phyloP scores from a whole-genome alignment of 2,329 filamentous ascomycete species.

The Aspergillus sp. region DNA sequence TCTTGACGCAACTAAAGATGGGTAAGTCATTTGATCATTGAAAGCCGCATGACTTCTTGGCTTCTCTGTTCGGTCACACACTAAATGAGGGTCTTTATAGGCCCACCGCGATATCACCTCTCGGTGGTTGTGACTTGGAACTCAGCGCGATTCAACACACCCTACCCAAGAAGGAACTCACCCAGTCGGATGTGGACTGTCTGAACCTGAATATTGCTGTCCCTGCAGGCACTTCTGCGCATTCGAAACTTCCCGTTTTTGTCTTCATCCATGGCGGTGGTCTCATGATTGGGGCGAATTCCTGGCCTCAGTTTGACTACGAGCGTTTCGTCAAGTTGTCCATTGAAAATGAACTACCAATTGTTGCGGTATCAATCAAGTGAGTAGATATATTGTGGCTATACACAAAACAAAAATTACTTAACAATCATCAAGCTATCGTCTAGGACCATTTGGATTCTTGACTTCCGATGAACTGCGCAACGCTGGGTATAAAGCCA shows the following conservation, averaged over 20 bases:
- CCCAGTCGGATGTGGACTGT: slow-evolving; percentile 51
- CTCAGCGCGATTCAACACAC: slow-evolving; percentile 53
- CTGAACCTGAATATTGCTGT: slow-evolving; percentile 56
- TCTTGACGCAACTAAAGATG: slow-evolving; percentile 38
- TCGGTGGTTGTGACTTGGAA: slow-evolving; percentile 48
- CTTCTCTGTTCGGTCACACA: not conserved
- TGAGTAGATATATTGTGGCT: slow-evolving; percentile 24
- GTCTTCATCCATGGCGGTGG: slow-evolving; percentile 58
- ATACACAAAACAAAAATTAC: not conserved
- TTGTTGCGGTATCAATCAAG: slow-evolving; percentile 52
- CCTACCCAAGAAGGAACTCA: slow-evolving; percentile 42
- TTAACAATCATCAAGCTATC: slow-evolving; percentile 45
- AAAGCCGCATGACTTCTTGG: no score
- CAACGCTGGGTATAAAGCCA: slow-evolving; percentile 47
- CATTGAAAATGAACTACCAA: slow-evolving; percentile 45
- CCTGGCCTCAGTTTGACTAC: slow-evolving; percentile 56
- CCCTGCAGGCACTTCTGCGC: slow-evolving; percentile 32
- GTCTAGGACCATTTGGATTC: slow-evolving; percentile 48
- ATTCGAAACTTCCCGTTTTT: slow-evolving; percentile 51
- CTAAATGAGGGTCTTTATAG: slow-evolving; percentile 20
- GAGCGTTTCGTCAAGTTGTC: slow-evolving; percentile 49
- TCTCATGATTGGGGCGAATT: slow-evolving; percentile 52
- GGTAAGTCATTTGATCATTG: slow-evolving; percentile 26
- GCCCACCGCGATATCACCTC: slow-evolving; percentile 42
- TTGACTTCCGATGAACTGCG: slow-evolving; percentile 53